Evolutionary conservation across 768 basidiomycete species (phyloP).

Genomic region (Naganishia antarctica): DNA sequence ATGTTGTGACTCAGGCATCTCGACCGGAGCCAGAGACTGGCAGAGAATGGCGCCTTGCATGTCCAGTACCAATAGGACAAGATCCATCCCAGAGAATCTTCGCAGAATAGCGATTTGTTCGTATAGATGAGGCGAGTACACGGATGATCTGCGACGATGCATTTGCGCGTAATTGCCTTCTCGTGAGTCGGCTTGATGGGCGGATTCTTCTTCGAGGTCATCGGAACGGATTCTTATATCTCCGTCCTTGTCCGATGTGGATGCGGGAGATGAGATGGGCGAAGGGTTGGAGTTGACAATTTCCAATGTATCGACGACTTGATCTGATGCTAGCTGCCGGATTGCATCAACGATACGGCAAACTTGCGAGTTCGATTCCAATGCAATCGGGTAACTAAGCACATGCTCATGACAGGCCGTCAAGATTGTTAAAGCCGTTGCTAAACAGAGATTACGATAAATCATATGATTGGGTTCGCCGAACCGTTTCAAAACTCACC

Average conservation of each 20-base stretch:
- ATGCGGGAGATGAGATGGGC: conserved; percentile 25
- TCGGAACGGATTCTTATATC: conserved; percentile 18
- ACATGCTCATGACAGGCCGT: conserved; percentile 33
- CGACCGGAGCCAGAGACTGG: conserved; percentile 14
- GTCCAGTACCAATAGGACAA: conserved; percentile 12
- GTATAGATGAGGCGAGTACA: background rate
- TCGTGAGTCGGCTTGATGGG: conserved; percentile 3
- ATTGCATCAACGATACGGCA: conserved; percentile 25
- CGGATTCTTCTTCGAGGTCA: conserved; percentile 24
- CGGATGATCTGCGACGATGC: background rate
- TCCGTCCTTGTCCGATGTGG: conserved; percentile 26
- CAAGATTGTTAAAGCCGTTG: conserved; percentile 38
- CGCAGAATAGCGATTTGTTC: conserved; percentile 15
- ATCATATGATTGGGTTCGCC: background rate
- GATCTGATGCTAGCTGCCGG: conserved; percentile 31
- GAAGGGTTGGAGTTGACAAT: conserved; percentile 31
- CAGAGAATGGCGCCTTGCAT: conserved; percentile 16
- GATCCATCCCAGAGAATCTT: conserved; percentile 14
- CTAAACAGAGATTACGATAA: conserved; percentile 22
- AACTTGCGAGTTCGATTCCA: conserved; percentile 17
- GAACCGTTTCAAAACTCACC: background rate
- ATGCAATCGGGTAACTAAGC: conserved; percentile 30
- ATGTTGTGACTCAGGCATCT: background rate
- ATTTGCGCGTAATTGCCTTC: background rate
- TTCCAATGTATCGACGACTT: conserved; percentile 36